Evolutionary conservation across 2,329 filamentous ascomycete species (phyloP).

Genomic region (Penicillium verrucosum): DNA sequence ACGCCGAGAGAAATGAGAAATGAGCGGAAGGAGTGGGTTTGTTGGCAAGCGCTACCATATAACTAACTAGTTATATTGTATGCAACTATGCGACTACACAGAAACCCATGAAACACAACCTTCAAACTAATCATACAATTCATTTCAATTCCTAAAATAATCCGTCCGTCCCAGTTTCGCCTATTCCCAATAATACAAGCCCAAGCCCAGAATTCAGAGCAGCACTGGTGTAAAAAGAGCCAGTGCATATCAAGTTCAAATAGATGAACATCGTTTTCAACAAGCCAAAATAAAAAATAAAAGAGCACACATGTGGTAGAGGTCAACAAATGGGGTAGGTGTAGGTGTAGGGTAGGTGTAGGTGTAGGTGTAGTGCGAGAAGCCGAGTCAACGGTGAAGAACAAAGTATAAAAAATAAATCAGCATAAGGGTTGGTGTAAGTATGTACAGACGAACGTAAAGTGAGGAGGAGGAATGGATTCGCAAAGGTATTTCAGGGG

Average conservation of each 20-base stretch:
- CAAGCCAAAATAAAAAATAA: slow-evolving; percentile 8
- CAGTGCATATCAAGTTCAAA: slow-evolving; percentile 21
- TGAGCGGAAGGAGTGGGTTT: no score
- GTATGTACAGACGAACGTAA: slow-evolving; percentile 35
- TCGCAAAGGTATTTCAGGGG: background rate
- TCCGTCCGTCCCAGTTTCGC: slow-evolving; percentile 21
- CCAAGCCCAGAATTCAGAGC: slow-evolving; percentile 11
- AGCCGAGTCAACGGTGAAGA: slow-evolving; percentile 14
- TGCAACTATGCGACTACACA: background rate
- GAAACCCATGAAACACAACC: background rate
- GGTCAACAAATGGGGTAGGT: background rate
- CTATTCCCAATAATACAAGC: slow-evolving; percentile 24
- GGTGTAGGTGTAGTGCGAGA: slow-evolving; percentile 11
- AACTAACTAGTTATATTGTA: background rate
- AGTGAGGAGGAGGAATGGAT: background rate
- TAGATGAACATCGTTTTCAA: slow-evolving; percentile 14
- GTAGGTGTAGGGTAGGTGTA: background rate
- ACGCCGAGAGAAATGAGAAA: no score
- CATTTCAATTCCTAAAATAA: slow-evolving; percentile 27
- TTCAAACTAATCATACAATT: slow-evolving; percentile 32
- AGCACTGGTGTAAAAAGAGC: slow-evolving; percentile 22
- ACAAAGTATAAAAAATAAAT: slow-evolving; percentile 19
- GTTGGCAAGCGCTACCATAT: no score
- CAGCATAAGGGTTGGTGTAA: slow-evolving; percentile 17
- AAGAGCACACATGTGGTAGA: slow-evolving; percentile 17